Percentiles rank a stretch among this genome's conserved stretches.
phyloP scores from a whole-genome alignment of 1,284 basidiomycete species.

The Cryptococcus sp. region DNA sequence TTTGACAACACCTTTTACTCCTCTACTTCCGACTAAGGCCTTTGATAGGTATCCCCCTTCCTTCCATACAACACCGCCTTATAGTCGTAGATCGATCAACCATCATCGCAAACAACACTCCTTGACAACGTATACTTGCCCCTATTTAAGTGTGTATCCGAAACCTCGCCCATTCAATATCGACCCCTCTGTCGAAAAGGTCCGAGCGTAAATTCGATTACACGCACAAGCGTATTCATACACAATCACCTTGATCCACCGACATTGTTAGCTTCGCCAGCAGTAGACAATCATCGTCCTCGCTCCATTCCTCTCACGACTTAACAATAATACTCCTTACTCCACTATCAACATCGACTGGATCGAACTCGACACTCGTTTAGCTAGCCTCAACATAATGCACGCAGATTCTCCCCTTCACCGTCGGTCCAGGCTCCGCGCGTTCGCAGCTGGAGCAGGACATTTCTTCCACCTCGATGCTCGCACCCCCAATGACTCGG shows the following conservation, averaged over 20 bases:
- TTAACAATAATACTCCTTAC: not conserved
- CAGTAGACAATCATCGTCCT: too few species aligned
- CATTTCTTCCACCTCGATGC: slow-evolving; percentile 11
- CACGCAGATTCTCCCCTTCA: slow-evolving; percentile 12
- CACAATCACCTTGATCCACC: too few species aligned
- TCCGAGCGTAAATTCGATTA: too few species aligned
- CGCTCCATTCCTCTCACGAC: not conserved
- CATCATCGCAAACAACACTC: too few species aligned
- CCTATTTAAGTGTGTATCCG: too few species aligned
- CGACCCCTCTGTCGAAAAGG: too few species aligned
- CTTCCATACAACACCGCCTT: slow-evolving; percentile 1
- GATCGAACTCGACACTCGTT: slow-evolving; percentile 1
- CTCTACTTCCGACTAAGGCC: not conserved
- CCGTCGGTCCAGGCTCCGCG: slow-evolving; percentile 23
- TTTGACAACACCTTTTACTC: not conserved
- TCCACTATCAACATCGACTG: not conserved
- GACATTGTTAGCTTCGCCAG: too few species aligned
- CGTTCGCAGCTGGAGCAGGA: slow-evolving; percentile 19
- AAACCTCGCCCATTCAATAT: too few species aligned
- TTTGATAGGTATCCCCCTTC: not conserved
- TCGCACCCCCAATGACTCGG: slow-evolving; percentile 6
- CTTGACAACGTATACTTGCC: too few species aligned
- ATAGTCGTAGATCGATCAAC: too few species aligned
- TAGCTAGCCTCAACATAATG: not conserved
- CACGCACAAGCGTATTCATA: too few species aligned